Conservation (phyloP, 2,329 filamentous ascomycete genomes). For the Dactylonectria macrodidyma region DNA sequence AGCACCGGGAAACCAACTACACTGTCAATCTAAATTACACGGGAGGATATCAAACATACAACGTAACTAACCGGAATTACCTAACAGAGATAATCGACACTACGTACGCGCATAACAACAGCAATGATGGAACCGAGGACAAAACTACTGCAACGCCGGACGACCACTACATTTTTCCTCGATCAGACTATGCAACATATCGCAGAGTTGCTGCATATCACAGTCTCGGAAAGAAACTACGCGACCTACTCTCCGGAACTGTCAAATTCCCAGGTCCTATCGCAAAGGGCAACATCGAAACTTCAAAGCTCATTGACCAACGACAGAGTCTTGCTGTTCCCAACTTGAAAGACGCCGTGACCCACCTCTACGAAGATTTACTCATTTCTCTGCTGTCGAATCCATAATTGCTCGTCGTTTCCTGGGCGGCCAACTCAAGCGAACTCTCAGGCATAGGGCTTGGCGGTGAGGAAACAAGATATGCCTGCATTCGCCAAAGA, state of each 20-base stretch:
- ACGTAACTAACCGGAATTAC: slow-evolving; percentile 26
- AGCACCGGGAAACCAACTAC: slow-evolving; percentile 43
- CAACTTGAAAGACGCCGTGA: too few species aligned
- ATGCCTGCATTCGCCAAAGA: too few species aligned
- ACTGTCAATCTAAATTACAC: slow-evolving; percentile 39
- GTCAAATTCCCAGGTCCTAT: too few species aligned
- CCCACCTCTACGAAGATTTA: too few species aligned
- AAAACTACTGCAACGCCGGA: slow-evolving; percentile 30
- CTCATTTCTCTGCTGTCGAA: too few species aligned
- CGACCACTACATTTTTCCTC: slow-evolving; percentile 33
- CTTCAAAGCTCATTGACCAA: too few species aligned
- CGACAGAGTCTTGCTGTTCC: too few species aligned
- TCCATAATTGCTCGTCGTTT: too few species aligned
- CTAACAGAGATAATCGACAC: slow-evolving; percentile 42
- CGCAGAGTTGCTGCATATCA: slow-evolving; percentile 38
- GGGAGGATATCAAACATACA: slow-evolving; percentile 32
- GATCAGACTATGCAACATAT: slow-evolving; percentile 17
- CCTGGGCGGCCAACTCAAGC: too few species aligned
- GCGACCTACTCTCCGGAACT: slow-evolving; percentile 28
- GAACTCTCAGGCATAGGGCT: too few species aligned
- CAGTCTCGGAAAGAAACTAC: slow-evolving; percentile 29
- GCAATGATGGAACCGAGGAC: slow-evolving; percentile 34
- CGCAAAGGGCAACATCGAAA: too few species aligned
- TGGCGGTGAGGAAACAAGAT: too few species aligned
- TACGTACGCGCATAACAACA: background rate